These are phyloP conservation scores for Setaria viridis DNA, from an alignment of 202 grass and related monocot species.

Conservation along the genomic window DNA sequence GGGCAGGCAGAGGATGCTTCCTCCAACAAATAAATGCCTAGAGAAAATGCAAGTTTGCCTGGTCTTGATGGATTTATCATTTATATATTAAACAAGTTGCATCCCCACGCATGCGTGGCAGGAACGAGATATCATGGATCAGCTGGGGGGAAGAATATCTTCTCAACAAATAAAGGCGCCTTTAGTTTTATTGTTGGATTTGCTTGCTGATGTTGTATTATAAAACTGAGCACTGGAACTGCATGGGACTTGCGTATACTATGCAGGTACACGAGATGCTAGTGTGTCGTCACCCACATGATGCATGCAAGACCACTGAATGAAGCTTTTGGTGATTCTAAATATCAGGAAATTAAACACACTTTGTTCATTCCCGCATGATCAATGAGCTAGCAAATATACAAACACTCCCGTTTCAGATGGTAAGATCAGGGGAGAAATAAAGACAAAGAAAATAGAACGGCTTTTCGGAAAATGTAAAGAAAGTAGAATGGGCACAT, in stretches of 20 bases:
- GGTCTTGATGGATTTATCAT: slow-evolving; percentile 2
- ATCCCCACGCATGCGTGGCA: not conserved
- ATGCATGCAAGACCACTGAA: not conserved
- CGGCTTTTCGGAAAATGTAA: slow-evolving; percentile 3
- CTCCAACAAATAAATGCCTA: slow-evolving; percentile 25
- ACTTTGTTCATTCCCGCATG: not conserved
- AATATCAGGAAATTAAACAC: not conserved
- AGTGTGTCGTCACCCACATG: not conserved
- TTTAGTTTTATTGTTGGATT: slow-evolving; percentile 11
- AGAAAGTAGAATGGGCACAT: not conserved
- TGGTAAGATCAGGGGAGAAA: not conserved
- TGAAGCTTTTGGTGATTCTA: not conserved
- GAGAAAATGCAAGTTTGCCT: not conserved
- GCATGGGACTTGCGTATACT: not conserved
- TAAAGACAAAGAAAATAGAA: not conserved
- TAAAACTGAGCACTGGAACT: not conserved
- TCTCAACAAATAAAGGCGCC: not conserved
- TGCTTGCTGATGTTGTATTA: not conserved
- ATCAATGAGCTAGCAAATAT: not conserved
- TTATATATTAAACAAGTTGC: not conserved
- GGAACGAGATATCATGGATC: not conserved
- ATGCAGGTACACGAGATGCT: not conserved
- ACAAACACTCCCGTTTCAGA: not conserved
- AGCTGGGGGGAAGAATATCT: slow-evolving; percentile 1
- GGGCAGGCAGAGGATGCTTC: slow-evolving; percentile 1